These are phyloP conservation scores for Francoa sonchifolia DNA, from an alignment of 441 rosid species.

Conservation along the genomic window DNA sequence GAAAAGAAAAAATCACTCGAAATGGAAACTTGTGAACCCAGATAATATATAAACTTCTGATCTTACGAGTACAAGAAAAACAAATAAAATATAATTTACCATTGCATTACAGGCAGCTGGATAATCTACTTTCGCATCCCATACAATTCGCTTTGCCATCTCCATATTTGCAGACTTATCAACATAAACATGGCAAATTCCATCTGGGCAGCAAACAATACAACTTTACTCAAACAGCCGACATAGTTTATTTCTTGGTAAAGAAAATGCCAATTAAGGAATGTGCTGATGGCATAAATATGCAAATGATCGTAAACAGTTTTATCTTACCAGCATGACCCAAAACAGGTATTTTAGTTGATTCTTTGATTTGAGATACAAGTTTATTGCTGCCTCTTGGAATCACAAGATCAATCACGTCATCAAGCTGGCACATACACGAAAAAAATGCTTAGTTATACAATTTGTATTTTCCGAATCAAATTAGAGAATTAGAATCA, in stretches of 20 bases:
- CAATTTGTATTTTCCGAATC: background rate
- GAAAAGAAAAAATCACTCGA: too few relatives aligned
- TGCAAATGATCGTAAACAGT: slow-evolving; percentile 7
- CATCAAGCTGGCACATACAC: slow-evolving; percentile 73
- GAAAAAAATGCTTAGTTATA: slow-evolving; percentile 12
- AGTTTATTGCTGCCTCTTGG: slow-evolving; percentile 98
- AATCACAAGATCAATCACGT: slow-evolving; percentile 95
- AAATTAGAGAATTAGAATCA: background rate
- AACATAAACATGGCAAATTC: slow-evolving; percentile 89
- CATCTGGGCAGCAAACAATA: slow-evolving; percentile 45
- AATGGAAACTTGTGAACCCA: too few relatives aligned
- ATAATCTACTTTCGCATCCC: slow-evolving; percentile 91
- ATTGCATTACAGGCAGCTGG: slow-evolving; percentile 99
- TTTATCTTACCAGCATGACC: slow-evolving; percentile 83
- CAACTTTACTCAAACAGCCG: slow-evolving; percentile 7
- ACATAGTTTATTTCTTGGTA: too few relatives aligned
- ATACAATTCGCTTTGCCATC: slow-evolving; percentile 65
- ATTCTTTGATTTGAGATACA: slow-evolving; percentile 78
- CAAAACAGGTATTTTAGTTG: slow-evolving; percentile 93
- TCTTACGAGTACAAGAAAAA: too few relatives aligned
- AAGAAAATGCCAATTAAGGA: too few relatives aligned
- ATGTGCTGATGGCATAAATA: background rate
- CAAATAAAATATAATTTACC: slow-evolving; percentile 41
- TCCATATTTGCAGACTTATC: slow-evolving; percentile 77
- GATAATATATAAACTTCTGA: too few relatives aligned